These are phyloP conservation scores for Trypanosoma melophagium DNA, from an alignment of 208 protist genomes.

Conservation along the genomic window DNA sequence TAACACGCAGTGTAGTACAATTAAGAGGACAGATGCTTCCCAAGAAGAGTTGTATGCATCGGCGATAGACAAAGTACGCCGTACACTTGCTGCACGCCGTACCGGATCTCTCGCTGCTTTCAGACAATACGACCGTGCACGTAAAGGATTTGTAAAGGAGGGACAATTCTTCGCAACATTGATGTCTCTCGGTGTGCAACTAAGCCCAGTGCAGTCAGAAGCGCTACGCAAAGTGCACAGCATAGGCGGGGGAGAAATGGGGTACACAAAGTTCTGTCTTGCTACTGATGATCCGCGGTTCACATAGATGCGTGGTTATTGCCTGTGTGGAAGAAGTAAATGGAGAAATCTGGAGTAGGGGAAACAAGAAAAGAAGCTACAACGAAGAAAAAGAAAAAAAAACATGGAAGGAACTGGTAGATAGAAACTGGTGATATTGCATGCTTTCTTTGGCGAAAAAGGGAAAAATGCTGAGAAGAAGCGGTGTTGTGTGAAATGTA, in stretches of 20 bases:
- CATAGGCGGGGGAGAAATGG: conserved; percentile 65
- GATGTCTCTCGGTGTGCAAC: conserved; percentile 65
- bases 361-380: conserved; percentile 4
- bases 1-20: not conserved
- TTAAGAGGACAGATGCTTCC: conserved; percentile 14
- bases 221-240: conserved; percentile 46
- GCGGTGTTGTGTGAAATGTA: conserved; percentile 11
- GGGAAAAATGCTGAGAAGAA: too few relatives aligned
- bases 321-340: not conserved
- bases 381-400: not conserved
- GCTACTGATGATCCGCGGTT: conserved; percentile 51
- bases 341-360: not conserved
- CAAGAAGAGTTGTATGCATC: conserved; percentile 24
- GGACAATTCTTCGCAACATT: conserved; percentile 86
- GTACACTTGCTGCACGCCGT: conserved; percentile 51
- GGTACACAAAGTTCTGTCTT: conserved; percentile 65
- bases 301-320: conserved; percentile 22
- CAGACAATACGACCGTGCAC: conserved; percentile 77
- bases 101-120: conserved; percentile 59
- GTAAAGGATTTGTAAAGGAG: conserved; percentile 76
- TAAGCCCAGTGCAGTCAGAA: conserved; percentile 66
- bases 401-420: not conserved
- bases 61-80: conserved; percentile 50
- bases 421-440: not conserved
- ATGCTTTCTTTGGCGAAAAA: too few relatives aligned